Evolutionary conservation across 768 basidiomycete species (phyloP).

Genomic region (Lanmaoa rubissima): DNA sequence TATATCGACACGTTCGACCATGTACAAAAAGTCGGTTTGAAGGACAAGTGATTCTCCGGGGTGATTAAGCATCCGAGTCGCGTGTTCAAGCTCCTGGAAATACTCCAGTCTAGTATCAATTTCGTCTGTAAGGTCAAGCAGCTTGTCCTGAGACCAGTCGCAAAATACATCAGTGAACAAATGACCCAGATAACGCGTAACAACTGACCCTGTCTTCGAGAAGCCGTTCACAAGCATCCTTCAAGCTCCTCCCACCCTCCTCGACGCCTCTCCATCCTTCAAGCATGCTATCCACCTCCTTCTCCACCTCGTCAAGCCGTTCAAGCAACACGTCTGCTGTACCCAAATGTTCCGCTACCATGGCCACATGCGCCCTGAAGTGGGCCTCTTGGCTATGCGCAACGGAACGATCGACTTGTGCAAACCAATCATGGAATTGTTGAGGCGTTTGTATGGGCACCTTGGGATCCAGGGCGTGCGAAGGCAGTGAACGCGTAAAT

Average conservation of each 20-base stretch:
- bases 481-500: conserved; percentile 19
- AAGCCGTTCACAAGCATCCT: conserved; percentile 87
- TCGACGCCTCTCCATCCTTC: conserved; percentile 86
- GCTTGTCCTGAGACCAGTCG: conserved; percentile 53
- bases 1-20: conserved; percentile 94
- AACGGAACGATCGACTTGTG: conserved; percentile 83
- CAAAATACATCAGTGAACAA: neutral
- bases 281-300: conserved; percentile 76
- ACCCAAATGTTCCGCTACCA: conserved; percentile 70
- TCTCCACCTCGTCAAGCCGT: conserved; percentile 69
- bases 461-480: conserved; percentile 67
- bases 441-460: conserved; percentile 86
- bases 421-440: conserved; percentile 97
- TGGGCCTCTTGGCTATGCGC: conserved; percentile 93
- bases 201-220: conserved; percentile 81
- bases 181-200: neutral
- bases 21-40: conserved; percentile 87
- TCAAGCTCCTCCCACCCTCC: conserved; percentile 86
- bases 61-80: conserved; percentile 90
- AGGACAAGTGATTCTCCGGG: conserved; percentile 92
- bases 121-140: conserved; percentile 78
- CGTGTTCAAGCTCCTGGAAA: conserved; percentile 91
- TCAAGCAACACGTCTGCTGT: conserved; percentile 76
- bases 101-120: conserved; percentile 82
- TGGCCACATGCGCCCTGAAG: conserved; percentile 81